A percentile compares a stretch with the other conserved stretches of the same genome.
Evolutionary conservation across 352 stramenopile species (phyloP).

Genomic region (Phytophthora sansomeana): DNA sequence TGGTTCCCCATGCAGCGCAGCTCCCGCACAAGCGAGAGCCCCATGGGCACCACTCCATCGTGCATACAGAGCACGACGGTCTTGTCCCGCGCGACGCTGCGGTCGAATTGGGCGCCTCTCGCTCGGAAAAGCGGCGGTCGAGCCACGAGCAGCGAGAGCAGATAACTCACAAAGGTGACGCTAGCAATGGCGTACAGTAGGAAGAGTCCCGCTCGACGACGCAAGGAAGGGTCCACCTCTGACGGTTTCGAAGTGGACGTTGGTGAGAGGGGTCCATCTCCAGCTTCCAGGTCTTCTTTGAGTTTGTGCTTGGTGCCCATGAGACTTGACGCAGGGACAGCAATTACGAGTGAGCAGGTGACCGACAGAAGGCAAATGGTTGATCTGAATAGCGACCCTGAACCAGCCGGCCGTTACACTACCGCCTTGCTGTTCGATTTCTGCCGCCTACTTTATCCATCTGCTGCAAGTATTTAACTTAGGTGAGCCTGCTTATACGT

Average conservation of each 20-base stretch:
- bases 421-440: slow-evolving; percentile 17
- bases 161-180: slow-evolving; percentile 5
- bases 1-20: slow-evolving; percentile 54
- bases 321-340: neutral
- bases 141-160: slow-evolving; percentile 12
- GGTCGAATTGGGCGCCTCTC: slow-evolving; percentile 23
- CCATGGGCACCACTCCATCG: slow-evolving; percentile 47
- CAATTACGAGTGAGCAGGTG: slow-evolving; percentile 2
- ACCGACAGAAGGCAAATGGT: slow-evolving; percentile 12
- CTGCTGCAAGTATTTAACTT: too few species aligned
- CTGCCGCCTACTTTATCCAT: too few species aligned
- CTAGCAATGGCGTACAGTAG: slow-evolving; percentile 4
- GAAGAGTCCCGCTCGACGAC: slow-evolving; percentile 17
- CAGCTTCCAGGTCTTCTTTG: slow-evolving; percentile 24
- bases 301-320: slow-evolving; percentile 3
- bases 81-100: slow-evolving; percentile 27
- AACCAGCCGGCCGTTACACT: neutral
- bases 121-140: slow-evolving; percentile 20
- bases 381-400: neutral
- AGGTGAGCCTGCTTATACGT: too few species aligned
- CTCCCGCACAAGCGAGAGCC: slow-evolving; percentile 53
- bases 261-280: neutral
- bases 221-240: slow-evolving; percentile 13
- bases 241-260: slow-evolving; percentile 24
- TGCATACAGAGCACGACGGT: slow-evolving; percentile 57